Evolutionary conservation across 441 rosid species (phyloP).

Genomic region (Erysimum pusillum): DNA sequence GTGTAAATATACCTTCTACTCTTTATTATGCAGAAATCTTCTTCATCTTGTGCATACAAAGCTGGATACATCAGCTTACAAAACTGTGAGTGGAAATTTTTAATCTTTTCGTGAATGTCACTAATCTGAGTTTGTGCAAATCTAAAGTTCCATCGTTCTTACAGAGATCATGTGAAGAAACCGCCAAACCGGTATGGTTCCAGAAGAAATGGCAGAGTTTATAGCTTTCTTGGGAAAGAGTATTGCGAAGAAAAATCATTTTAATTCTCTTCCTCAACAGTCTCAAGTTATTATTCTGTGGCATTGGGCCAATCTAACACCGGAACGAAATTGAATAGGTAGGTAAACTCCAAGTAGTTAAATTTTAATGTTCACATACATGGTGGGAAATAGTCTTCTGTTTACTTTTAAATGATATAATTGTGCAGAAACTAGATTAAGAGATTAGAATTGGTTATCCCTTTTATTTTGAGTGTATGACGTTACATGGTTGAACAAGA

Average conservation of each 20-base stretch:
- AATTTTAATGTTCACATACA: neutral
- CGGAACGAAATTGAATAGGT: neutral
- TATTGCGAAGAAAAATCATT: neutral
- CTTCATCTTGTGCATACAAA: slow-evolving; percentile 28
- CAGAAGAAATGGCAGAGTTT: slow-evolving; percentile 18
- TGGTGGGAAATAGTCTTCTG: slow-evolving; percentile 4
- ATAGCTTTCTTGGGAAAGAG: slow-evolving; percentile 16
- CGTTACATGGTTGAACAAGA: slow-evolving; percentile 3
- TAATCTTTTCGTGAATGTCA: neutral
- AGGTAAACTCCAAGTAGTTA: slow-evolving; percentile 8
- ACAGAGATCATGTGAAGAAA: slow-evolving; percentile 35
- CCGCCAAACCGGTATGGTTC: neutral
- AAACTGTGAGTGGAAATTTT: slow-evolving; percentile 5
- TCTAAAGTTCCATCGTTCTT: slow-evolving; percentile 7
- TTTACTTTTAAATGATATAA: slow-evolving; percentile 13
- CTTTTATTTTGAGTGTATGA: neutral
- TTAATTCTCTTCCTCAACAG: slow-evolving; percentile 4
- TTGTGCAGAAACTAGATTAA: slow-evolving; percentile 25
- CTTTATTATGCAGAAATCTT: neutral
- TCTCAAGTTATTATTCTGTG: neutral
- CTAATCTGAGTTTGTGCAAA: neutral
- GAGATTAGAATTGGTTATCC: neutral
- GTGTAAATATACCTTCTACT: slow-evolving; percentile 15
- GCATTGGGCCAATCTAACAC: slow-evolving; percentile 11
- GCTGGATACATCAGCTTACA: slow-evolving; percentile 19